Conservation (phyloP, 2,329 filamentous ascomycete species). For the Penicillium sp. region DNA sequence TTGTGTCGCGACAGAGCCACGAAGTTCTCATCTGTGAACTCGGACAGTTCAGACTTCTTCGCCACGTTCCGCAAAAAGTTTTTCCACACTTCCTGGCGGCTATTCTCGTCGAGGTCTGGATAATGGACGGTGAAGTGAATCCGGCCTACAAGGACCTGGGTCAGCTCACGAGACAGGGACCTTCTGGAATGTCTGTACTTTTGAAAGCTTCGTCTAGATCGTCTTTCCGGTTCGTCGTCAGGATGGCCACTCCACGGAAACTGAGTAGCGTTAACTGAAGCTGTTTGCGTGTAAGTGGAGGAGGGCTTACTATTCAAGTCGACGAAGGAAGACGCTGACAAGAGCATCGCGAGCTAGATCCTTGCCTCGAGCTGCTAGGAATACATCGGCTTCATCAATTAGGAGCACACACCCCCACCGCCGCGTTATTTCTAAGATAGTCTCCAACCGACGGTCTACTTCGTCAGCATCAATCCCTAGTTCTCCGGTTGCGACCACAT, state of each 20-base stretch:
- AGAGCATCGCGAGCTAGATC: constrained; percentile 6
- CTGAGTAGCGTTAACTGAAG: not conserved
- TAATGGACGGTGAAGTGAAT: constrained; percentile 10
- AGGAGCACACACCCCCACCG: constrained; percentile 3
- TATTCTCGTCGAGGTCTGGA: not conserved
- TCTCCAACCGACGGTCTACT: not conserved
- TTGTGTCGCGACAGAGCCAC: not conserved
- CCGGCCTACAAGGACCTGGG: not conserved
- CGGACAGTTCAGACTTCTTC: not conserved
- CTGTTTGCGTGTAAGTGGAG: not conserved
- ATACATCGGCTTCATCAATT: not conserved
- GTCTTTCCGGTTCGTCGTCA: constrained; percentile 5
- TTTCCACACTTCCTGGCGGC: constrained; percentile 8
- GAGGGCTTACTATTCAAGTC: constrained; percentile 4
- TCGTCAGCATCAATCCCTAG: not conserved
- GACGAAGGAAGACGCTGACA: constrained; percentile 10
- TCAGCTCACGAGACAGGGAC: too few relatives aligned
- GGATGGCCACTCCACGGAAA: constrained; percentile 10
- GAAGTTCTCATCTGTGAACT: constrained; percentile 1
- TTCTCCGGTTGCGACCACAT: constrained; percentile 7
- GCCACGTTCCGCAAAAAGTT: constrained; percentile 8
- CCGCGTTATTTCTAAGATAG: not conserved
- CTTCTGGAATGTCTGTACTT: not conserved
- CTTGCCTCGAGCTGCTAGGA: constrained; percentile 5
- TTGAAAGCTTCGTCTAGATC: constrained; percentile 7